phyloP scores from a whole-genome alignment of 2,329 filamentous ascomycete genomes.

The Cladosporium sp. region DNA sequence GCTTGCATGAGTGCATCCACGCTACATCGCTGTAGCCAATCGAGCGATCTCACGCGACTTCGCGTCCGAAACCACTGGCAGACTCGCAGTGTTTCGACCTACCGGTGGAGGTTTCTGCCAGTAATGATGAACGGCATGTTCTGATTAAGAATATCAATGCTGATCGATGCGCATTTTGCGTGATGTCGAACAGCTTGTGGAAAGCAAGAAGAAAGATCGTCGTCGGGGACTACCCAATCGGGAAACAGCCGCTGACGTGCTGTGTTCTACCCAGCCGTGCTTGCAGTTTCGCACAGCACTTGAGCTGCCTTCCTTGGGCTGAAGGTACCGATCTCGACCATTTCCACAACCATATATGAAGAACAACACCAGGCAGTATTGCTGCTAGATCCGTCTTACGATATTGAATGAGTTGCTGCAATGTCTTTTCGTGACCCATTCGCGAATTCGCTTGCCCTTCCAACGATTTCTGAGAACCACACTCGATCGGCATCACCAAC shows the following conservation, averaged over 20 bases:
- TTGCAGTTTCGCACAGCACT: background rate
- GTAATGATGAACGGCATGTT: background rate
- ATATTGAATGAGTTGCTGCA: background rate
- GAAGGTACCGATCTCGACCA: background rate
- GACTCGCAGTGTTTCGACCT: background rate
- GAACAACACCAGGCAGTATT: background rate
- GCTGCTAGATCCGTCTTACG: background rate
- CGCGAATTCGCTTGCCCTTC: background rate
- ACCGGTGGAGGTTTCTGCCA: background rate
- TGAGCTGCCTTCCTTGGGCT: background rate
- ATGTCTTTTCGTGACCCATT: conserved; percentile 14
- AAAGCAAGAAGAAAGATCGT: background rate
- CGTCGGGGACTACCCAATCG: background rate
- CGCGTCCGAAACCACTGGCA: background rate
- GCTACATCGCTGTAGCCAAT: background rate
- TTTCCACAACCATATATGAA: background rate
- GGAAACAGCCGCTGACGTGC: background rate
- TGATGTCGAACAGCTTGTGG: background rate
- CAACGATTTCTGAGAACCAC: conserved; percentile 15
- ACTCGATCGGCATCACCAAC: conserved; percentile 24
- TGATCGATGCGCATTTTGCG: background rate
- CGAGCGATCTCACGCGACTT: background rate
- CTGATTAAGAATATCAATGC: background rate
- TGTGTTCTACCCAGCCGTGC: background rate
- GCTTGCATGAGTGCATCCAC: background rate